phyloP scores from a whole-genome alignment of 331 rosid genomes.

The Spiraea crenata region DNA sequence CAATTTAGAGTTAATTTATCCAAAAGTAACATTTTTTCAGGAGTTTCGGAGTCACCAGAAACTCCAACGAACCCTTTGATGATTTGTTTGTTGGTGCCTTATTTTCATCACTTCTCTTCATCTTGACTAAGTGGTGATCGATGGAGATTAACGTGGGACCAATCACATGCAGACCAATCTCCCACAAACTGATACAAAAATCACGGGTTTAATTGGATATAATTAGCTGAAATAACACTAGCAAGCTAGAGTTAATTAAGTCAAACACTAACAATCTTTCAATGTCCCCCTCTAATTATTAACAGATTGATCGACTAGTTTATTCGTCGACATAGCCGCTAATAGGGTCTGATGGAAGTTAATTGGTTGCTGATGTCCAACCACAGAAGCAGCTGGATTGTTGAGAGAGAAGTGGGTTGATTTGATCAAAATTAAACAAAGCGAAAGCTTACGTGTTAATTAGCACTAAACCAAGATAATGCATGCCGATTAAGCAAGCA shows the following conservation, averaged over 20 bases:
- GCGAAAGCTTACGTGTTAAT: conserved; percentile 24
- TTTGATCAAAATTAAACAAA: conserved; percentile 17
- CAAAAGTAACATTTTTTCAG: neutral
- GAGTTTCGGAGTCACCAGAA: conserved; percentile 22
- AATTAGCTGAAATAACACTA: conserved; percentile 1
- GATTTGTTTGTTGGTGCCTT: conserved; percentile 42
- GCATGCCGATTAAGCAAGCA: conserved; percentile 30
- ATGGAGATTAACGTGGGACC: conserved; percentile 37
- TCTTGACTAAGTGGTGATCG: conserved; percentile 33
- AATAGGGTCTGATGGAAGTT: conserved; percentile 26
- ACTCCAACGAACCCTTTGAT: conserved; percentile 38
- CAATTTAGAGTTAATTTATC: too few species aligned
- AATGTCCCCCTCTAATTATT: conserved; percentile 40
- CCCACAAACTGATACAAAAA: conserved; percentile 20
- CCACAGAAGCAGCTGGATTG: conserved; percentile 26
- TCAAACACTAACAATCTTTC: conserved; percentile 40
- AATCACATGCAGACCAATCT: conserved; percentile 37
- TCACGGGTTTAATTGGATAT: conserved; percentile 27
- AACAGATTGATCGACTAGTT: conserved; percentile 10
- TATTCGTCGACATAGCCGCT: conserved; percentile 9
- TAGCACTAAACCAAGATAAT: conserved; percentile 22
- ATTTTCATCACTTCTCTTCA: conserved; percentile 38
- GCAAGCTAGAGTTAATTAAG: conserved; percentile 19
- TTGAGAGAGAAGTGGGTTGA: conserved; percentile 17
- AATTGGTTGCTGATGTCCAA: conserved; percentile 41